Evolutionary conservation across 2,329 filamentous ascomycete species (phyloP).

Genomic region (Pseudogymnoascus sp.): DNA sequence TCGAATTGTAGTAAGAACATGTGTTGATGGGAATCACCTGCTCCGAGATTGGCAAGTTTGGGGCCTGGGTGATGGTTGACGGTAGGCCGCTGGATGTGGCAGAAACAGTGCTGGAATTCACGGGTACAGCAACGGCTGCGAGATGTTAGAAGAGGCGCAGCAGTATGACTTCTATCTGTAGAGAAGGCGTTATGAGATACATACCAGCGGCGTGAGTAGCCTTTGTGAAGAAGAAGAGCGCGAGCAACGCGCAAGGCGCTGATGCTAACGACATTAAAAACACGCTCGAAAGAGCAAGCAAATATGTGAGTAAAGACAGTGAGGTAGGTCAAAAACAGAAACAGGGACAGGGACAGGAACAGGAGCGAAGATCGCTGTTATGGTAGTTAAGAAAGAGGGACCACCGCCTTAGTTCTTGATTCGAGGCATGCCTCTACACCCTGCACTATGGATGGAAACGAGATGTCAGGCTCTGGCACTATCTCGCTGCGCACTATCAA

Average conservation of each 20-base stretch:
- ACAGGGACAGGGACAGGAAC: background rate
- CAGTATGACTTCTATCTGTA: background rate
- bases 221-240: background rate
- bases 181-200: background rate
- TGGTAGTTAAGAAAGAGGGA: background rate
- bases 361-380: background rate
- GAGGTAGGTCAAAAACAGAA: background rate
- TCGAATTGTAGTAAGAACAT: background rate
- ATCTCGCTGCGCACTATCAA: background rate
- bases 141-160: background rate
- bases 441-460: background rate
- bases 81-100: background rate
- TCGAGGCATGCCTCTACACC: background rate
- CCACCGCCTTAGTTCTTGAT: background rate
- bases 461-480: background rate
- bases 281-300: background rate
- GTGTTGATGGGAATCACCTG: background rate
- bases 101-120: background rate
- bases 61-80: background rate
- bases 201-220: background rate
- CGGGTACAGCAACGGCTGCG: background rate
- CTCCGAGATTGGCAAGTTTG: background rate
- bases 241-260: background rate
- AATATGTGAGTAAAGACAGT: background rate
- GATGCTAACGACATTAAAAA: background rate